These are phyloP conservation scores for Microsporum ferrugineum DNA, from an alignment of 2,329 filamentous ascomycete genomes.

Conservation along the genomic window DNA sequence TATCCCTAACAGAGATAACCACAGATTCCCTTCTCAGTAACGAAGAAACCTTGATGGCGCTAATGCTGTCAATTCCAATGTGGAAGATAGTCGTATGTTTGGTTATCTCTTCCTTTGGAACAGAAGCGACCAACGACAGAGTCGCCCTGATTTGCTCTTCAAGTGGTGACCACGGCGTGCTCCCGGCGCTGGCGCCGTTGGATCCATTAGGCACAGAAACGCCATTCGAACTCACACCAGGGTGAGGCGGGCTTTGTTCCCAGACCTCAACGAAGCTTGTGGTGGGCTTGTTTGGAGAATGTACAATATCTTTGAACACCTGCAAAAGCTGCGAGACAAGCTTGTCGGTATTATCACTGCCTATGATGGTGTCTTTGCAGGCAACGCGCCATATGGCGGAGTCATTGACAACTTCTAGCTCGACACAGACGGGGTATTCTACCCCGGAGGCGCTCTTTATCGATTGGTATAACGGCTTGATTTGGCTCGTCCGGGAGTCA, in stretches of 20 bases:
- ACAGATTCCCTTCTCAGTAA: slow-evolving; percentile 54
- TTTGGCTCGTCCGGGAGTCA: slow-evolving; percentile 19
- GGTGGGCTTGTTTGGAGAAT: slow-evolving; percentile 38
- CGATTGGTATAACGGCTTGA: slow-evolving; percentile 46
- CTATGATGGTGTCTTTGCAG: slow-evolving; percentile 48
- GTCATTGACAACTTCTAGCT: slow-evolving; percentile 55
- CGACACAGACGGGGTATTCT: slow-evolving; percentile 71
- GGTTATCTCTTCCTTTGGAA: slow-evolving; percentile 47
- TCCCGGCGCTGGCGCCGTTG: too few relatives aligned
- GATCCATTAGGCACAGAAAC: neutral
- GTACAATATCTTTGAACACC: slow-evolving; percentile 48
- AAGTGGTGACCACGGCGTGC: slow-evolving; percentile 21
- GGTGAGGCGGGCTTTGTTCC: slow-evolving; percentile 34
- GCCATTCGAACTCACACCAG: neutral
- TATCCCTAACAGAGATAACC: slow-evolving; percentile 55
- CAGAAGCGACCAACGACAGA: slow-evolving; percentile 48
- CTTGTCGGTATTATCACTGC: slow-evolving; percentile 33
- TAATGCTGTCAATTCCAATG: slow-evolving; percentile 83
- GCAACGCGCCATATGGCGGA: slow-evolving; percentile 60
- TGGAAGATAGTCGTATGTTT: slow-evolving; percentile 61
- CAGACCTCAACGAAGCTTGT: slow-evolving; percentile 43
- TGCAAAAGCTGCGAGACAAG: slow-evolving; percentile 51
- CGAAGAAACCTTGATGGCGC: slow-evolving; percentile 69
- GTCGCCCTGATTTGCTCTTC: slow-evolving; percentile 36
- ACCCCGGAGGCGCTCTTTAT: slow-evolving; percentile 54